A percentile compares a stretch with the other conserved stretches of the same genome.
Evolutionary conservation across 352 stramenopile species (phyloP).

Genomic region (Phytophthora idaei): DNA sequence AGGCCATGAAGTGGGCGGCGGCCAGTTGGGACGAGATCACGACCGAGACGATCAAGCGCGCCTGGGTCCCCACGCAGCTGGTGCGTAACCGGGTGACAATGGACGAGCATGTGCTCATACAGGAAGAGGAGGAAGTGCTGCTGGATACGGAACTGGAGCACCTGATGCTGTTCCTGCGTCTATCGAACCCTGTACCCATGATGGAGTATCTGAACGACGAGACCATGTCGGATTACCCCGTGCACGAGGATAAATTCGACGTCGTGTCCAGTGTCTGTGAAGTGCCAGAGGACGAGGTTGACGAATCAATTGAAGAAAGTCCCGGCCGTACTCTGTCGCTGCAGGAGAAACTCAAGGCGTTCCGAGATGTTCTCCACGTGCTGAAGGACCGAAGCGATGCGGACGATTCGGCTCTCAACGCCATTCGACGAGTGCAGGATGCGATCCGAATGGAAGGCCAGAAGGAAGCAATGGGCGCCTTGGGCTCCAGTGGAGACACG

Average conservation of each 20-base stretch:
- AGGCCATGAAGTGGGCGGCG: conserved; percentile 81
- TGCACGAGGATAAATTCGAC: conserved; percentile 88
- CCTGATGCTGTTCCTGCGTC: conserved; percentile 65
- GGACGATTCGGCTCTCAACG: conserved; percentile 59
- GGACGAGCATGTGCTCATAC: conserved; percentile 51
- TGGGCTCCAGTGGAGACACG: conserved; percentile 17
- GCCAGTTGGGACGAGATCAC: conserved; percentile 77
- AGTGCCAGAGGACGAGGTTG: conserved; percentile 69
- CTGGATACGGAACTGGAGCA: conserved; percentile 72
- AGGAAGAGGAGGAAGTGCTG: conserved; percentile 65
- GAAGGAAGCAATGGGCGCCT: conserved; percentile 30
- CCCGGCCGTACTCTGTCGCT: conserved; percentile 51
- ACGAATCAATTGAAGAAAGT: conserved; percentile 55
- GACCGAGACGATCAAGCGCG: conserved; percentile 68
- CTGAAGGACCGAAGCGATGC: conserved; percentile 73
- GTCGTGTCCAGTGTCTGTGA: conserved; percentile 70
- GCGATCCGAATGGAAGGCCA: conserved; percentile 59
- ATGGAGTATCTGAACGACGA: conserved; percentile 81
- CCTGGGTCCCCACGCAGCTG: conserved; percentile 66
- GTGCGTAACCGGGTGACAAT: conserved; percentile 56
- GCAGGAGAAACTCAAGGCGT: conserved; percentile 82
- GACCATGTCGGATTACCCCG: conserved; percentile 61
- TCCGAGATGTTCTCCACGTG: conserved; percentile 77
- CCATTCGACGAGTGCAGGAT: conserved; percentile 68
- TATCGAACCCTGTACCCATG: conserved; percentile 64